Percentiles rank a stretch among this genome's conserved stretches.
These are phyloP conservation scores for Sphaerobolus stellatus DNA, from an alignment of 1,284 basidiomycete species.

Conservation along the genomic window DNA sequence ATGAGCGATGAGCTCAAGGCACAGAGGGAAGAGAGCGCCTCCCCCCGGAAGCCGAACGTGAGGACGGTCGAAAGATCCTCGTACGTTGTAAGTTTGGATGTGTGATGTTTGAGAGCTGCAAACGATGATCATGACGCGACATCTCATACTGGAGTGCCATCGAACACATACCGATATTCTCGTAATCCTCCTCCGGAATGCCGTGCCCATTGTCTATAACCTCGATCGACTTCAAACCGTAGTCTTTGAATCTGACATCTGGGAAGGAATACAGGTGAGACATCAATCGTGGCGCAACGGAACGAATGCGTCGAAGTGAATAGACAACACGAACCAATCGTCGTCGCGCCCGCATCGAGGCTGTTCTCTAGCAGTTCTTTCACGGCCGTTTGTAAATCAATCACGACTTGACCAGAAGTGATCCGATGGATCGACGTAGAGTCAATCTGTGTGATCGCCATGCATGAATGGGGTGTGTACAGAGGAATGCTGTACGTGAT, in stretches of 20 bases:
- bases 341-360: constrained; percentile 88
- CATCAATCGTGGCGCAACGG: constrained; percentile 10
- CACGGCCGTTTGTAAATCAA: constrained; percentile 90
- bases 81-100: constrained; percentile 85
- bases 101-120: constrained; percentile 87
- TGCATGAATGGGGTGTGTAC: not conserved
- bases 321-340: constrained; percentile 61
- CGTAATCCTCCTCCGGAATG: constrained; percentile 76
- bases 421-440: constrained; percentile 76
- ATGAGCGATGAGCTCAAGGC: constrained; percentile 74
- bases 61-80: constrained; percentile 71
- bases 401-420: constrained; percentile 92
- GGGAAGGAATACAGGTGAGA: not conserved
- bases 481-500: not conserved
- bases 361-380: constrained; percentile 98
- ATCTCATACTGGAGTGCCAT: constrained; percentile 2
- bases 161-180: constrained; percentile 64
- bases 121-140: not conserved
- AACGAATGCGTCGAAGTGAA: too few species aligned
- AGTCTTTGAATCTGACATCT: constrained; percentile 92
- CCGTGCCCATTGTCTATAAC: constrained; percentile 93
- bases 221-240: constrained; percentile 85
- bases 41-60: constrained; percentile 96
- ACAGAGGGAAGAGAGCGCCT: constrained; percentile 92
- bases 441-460: constrained; percentile 65